Percentiles rank a stretch among this genome's conserved stretches.
These are phyloP conservation scores for Babesia gibsoni DNA, from an alignment of 169 alveolate species.

Conservation along the genomic window DNA sequence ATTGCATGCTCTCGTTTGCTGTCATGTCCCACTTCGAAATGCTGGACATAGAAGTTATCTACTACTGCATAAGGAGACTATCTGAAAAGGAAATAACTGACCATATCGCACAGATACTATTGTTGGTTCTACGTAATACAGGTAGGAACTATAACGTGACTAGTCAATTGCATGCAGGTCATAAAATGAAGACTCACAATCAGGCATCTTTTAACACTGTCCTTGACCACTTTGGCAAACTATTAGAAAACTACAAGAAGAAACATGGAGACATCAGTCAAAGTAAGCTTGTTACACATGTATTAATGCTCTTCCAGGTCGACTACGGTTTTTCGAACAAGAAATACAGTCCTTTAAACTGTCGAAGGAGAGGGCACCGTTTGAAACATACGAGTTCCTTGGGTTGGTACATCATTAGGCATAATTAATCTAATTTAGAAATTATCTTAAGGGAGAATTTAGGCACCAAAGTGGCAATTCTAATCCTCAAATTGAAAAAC, in stretches of 20 bases:
- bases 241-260: constrained; percentile 34
- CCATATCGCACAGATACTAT: constrained; percentile 43
- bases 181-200: constrained; percentile 4
- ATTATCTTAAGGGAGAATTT: constrained; percentile 28
- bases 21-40: constrained; percentile 45
- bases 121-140: constrained; percentile 28
- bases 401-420: not conserved
- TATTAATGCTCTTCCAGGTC: not conserved
- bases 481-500: constrained; percentile 9
- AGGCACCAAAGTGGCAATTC: not conserved
- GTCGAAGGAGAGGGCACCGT: constrained; percentile 23
- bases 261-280: constrained; percentile 37
- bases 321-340: constrained; percentile 24
- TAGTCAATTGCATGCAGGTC: constrained; percentile 4
- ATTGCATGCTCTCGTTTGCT: constrained; percentile 44
- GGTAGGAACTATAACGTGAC: not conserved
- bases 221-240: constrained; percentile 13
- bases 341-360: constrained; percentile 21
- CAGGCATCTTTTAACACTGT: not conserved
- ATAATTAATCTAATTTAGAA: not conserved
- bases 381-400: constrained; percentile 44
- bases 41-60: constrained; percentile 42
- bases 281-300: not conserved
- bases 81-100: constrained; percentile 26
- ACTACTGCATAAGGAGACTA: constrained; percentile 24